Evolutionary conservation across 768 basidiomycete genomes (phyloP), one percentile per base, ranked within the genome.

Genomic region (Steccherinum ochraceum): DNA sequence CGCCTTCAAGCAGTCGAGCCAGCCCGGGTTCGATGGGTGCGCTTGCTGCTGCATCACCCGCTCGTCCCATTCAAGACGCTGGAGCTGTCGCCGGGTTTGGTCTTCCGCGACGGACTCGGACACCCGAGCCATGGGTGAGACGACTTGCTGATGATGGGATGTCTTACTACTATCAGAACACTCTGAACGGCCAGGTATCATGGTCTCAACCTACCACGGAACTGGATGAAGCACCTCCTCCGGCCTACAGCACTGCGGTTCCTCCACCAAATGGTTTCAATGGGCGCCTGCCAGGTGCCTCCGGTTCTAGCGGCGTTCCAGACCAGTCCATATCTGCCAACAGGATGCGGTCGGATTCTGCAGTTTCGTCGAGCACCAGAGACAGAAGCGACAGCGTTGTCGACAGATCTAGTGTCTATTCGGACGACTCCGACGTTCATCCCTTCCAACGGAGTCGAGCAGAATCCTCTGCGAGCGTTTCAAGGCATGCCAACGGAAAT

Each of bases 101-200:
- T 39, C 60, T 84, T 24, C 76, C 72, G 18, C 77, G 73, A 45
- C 76, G 77, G 23, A 75, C 78, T 16, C 75, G 78, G 12, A 81
- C 80, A 3, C 85, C 88, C 18, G 86, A 90, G 57, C 86, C 85
- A n/a, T 95, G 93, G 93, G 70, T 83, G 19, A 80, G 55, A 7
- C 51, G 55, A 7, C 49, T 56, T 4, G 52, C 55, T 10, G 55
- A 56, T 41, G 55, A 56, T 30, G 55, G 55, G 19, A 40, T 53
- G 45, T 53, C 55, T 12, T 56, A 56, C 52, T 56, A 56, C 40
- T 56, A 56, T 65, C 64, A 76, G 64, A 93, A 94, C 72, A 82
- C 76, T 55, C 60, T 75, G 20, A 84, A 83, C 52, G 85, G 86
- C 12, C 69, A 78, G 48, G 71, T 83, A 13, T 80, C 79, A 50